Evolutionary conservation across 352 stramenopile species (phyloP), one percentile per base, ranked within the genome.

Genomic region (Bremia lactucae): DNA sequence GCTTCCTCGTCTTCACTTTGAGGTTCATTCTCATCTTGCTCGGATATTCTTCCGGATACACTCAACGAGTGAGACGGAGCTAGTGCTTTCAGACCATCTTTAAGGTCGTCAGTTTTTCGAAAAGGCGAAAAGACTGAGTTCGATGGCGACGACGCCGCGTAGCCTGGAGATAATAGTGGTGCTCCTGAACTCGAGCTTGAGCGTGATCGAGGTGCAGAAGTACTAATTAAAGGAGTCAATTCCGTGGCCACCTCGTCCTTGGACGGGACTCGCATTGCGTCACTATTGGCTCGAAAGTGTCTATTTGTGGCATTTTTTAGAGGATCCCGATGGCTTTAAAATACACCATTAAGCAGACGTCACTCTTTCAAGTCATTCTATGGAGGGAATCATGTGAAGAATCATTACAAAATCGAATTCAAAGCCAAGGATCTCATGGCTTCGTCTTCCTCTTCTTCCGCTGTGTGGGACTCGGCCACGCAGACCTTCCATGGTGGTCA

Each of bases 401-500:
- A n/a, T n/a, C n/a, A n/a, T n/a, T n/a, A n/a, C n/a, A n/a, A n/a
- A n/a, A n/a, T n/a, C n/a, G n/a, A n/a, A n/a, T n/a, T n/a, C n/a
- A n/a, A n/a, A n/a, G n/a, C n/a, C n/a, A n/a, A n/a, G n/a, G 24
- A 37, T 34, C 18, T 18, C 8, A 47, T 44, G 50, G 44, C 42
- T 6, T 49, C 51, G 15, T 47, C 46, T 10, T 42, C 50, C 14
- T 28, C 37, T 6, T 21, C 43, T 1, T 18, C 43, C 4, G 42
- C 55, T n/a, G 74, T 87, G 18, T 90, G 78, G 78, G 78, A 90
- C 60, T 60, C 78, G 16, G 42, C 49, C 18, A 95, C 83, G 46
- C 83, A 95, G 74, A 94, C 83, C 2, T 95, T 93, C 65, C 83
- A 95, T 50, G 83, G 83, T 46, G 83, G 83, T 19, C 83, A 95